Percentiles rank a stretch among this genome's conserved stretches.
phyloP scores from a whole-genome alignment of 768 basidiomycete genomes.

The Xanthoconium purpureum region DNA sequence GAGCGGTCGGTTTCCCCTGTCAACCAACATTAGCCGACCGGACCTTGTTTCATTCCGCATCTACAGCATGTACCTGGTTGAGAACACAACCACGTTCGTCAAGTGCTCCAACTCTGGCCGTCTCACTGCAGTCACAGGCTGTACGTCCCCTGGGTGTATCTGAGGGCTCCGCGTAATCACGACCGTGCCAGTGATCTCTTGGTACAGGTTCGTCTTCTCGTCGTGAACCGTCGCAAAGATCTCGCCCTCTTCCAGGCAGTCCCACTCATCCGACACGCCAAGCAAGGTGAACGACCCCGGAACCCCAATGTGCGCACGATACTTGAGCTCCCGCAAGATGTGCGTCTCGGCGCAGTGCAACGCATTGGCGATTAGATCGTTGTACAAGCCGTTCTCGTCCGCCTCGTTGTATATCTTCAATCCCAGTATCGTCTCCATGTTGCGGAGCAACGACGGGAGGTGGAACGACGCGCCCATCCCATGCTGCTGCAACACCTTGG shows the following conservation, averaged over 20 bases:
- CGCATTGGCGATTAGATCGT: conserved; percentile 37
- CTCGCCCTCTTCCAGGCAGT: conserved; percentile 43
- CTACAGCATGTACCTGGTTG: conserved; percentile 36
- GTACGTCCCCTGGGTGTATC: conserved; percentile 50
- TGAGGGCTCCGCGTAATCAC: conserved; percentile 52
- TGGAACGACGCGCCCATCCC: conserved; percentile 46
- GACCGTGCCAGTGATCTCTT: conserved; percentile 36
- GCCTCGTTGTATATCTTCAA: conserved; percentile 19
- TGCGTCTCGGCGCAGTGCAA: conserved; percentile 42
- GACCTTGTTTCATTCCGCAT: background rate
- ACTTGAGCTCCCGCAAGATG: conserved; percentile 50
- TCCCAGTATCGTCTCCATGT: conserved; percentile 34
- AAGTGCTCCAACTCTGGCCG: conserved; percentile 38
- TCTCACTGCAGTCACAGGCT: conserved; percentile 42
- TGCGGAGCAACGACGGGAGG: conserved; percentile 41
- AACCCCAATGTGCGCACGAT: conserved; percentile 48
- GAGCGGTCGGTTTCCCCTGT: conserved; percentile 42
- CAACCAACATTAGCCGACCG: conserved; percentile 6
- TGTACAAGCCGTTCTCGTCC: conserved; percentile 18
- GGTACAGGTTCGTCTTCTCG: conserved; percentile 25
- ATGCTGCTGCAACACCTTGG: conserved; percentile 40
- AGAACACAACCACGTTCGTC: conserved; percentile 49
- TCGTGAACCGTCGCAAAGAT: conserved; percentile 44
- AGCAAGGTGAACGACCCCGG: conserved; percentile 49
- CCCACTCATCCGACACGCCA: conserved; percentile 52